phyloP scores from a whole-genome alignment of 2,329 filamentous ascomycete genomes.

The Aspergillus caelatus region DNA sequence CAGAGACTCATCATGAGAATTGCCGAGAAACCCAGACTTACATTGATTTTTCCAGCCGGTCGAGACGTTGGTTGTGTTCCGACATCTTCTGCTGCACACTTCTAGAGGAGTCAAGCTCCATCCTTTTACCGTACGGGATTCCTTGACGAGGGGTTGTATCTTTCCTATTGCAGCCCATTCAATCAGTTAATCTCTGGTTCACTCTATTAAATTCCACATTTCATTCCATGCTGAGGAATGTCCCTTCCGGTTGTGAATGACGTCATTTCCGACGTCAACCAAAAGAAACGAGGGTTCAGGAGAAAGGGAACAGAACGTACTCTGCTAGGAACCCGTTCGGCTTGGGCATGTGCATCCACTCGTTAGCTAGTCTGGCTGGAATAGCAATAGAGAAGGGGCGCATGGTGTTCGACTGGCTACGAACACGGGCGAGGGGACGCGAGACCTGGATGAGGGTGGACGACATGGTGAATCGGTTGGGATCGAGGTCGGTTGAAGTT shows the following conservation, averaged over 20 bases:
- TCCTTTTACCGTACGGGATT: conserved; percentile 21
- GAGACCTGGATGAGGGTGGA: conserved; percentile 9
- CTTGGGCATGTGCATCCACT: conserved; percentile 24
- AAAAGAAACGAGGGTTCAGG: not conserved
- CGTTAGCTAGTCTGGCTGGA: conserved; percentile 25
- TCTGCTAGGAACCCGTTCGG: conserved; percentile 28
- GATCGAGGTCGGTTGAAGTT: not conserved
- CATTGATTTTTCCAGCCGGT: conserved; percentile 32
- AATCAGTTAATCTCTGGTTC: not conserved
- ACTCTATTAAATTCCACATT: not conserved
- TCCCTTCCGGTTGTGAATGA: conserved; percentile 13
- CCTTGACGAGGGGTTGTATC: conserved; percentile 26
- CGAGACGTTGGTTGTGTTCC: conserved; percentile 28
- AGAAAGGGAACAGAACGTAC: conserved; percentile 19
- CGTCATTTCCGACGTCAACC: conserved; percentile 20
- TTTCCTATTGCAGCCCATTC: conserved; percentile 14
- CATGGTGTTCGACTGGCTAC: conserved; percentile 5
- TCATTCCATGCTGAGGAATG: not conserved
- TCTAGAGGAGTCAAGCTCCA: conserved; percentile 26
- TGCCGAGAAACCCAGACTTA: conserved; percentile 11
- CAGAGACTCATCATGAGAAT: not conserved
- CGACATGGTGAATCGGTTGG: not conserved
- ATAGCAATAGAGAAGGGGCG: conserved; percentile 24
- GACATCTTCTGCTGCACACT: conserved; percentile 23
- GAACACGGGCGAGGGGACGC: conserved; percentile 22